Evolutionary conservation across 169 alveolate genomes (phyloP).

Genomic region (Toxoplasma gondii): DNA sequence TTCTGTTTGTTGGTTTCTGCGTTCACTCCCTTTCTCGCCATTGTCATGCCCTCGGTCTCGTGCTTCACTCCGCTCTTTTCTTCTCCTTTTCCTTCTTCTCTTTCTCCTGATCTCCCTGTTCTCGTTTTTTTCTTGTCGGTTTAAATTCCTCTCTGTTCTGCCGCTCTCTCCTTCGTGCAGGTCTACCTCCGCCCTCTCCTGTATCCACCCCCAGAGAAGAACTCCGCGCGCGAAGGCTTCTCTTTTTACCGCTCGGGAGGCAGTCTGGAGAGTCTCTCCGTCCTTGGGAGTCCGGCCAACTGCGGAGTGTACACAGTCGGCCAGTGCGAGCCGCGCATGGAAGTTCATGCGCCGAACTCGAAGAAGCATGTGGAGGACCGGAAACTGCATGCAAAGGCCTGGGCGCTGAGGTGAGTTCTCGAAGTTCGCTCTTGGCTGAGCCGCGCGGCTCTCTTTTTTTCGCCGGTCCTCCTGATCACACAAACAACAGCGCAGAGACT

Average conservation of each 20-base stretch:
- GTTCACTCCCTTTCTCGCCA: neutral
- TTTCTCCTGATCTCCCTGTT: too few species aligned
- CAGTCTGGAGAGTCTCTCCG: conserved; percentile 35
- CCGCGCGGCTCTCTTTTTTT: neutral
- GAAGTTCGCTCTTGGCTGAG: neutral
- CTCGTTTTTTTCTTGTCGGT: too few species aligned
- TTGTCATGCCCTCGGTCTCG: too few species aligned
- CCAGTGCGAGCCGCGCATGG: conserved; percentile 87
- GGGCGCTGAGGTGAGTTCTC: conserved; percentile 77
- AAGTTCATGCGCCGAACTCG: conserved; percentile 81
- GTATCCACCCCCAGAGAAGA: conserved; percentile 39
- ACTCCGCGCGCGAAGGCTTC: conserved; percentile 48
- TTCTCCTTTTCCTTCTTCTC: too few species aligned
- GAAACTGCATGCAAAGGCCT: conserved; percentile 79
- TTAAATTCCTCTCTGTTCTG: too few species aligned
- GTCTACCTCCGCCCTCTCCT: conserved; percentile 61
- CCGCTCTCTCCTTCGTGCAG: neutral
- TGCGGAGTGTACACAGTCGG: conserved; percentile 84
- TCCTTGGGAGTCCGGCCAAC: conserved; percentile 67
- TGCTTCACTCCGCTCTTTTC: too few species aligned
- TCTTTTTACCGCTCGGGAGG: conserved; percentile 31
- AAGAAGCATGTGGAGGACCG: conserved; percentile 76
- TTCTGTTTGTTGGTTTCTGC: too few species aligned
- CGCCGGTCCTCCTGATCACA: neutral
- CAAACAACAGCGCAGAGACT: conserved; percentile 2